A percentile compares a stretch with the other conserved stretches of the same genome.
Conservation (phyloP, 495 filamentous ascomycete species). For the Clohesyomyces aquaticus region DNA sequence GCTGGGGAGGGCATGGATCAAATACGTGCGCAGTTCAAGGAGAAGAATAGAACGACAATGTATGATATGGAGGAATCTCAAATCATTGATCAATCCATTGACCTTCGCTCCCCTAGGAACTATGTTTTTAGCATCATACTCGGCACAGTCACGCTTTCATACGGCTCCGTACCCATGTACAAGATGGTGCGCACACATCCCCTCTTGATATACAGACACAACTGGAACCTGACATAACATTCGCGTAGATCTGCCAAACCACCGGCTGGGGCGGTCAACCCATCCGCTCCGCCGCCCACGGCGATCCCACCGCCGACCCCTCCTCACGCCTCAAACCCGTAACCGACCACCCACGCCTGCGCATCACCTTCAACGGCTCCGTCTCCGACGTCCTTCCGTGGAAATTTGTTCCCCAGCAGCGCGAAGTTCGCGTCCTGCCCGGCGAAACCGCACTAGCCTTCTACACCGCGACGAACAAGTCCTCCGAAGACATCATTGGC, state of each 20-base stretch:
- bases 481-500: conserved; percentile 89
- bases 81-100: not conserved
- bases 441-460: conserved; percentile 98
- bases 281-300: conserved; percentile 76
- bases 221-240: conserved; percentile 6
- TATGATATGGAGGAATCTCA: conserved; percentile 46
- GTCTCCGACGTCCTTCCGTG: conserved; percentile 94
- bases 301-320: conserved; percentile 62
- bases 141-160: conserved; percentile 87
- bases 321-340: conserved; percentile 76
- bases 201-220: not conserved
- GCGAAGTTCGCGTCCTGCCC: conserved; percentile 91
- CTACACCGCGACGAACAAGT: conserved; percentile 93
- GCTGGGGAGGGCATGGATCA: conserved; percentile 59
- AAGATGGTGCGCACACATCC: conserved; percentile 71
- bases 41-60: conserved; percentile 63
- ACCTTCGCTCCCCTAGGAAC: conserved; percentile 61
- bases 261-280: conserved; percentile 96
- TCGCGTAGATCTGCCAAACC: conserved; percentile 83
- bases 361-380: conserved; percentile 93
- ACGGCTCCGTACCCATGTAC: conserved; percentile 95
- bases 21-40: conserved; percentile 58
- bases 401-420: conserved; percentile 97
- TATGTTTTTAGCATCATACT: conserved; percentile 86
- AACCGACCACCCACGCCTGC: conserved; percentile 78